These are phyloP conservation scores for Termitomyces sp. DNA, from an alignment of 768 basidiomycete genomes.

Conservation along the genomic window DNA sequence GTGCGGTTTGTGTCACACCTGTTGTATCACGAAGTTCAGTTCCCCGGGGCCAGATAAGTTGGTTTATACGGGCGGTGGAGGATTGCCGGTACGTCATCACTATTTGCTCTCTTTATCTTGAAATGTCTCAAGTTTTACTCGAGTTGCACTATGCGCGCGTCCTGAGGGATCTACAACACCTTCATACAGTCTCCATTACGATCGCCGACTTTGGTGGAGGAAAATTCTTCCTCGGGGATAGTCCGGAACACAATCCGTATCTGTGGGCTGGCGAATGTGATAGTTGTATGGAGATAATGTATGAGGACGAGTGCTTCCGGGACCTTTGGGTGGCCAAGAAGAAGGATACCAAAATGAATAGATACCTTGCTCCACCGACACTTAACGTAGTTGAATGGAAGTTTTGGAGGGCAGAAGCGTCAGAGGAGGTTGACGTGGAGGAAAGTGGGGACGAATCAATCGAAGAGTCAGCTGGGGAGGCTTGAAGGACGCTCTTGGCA, in stretches of 20 bases:
- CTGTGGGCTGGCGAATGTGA: constrained; percentile 35
- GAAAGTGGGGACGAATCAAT: constrained; percentile 11
- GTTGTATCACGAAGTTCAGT: constrained; percentile 20
- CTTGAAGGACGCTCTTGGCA: background rate
- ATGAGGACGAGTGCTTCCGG: constrained; percentile 25
- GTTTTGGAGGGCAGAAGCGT: constrained; percentile 17
- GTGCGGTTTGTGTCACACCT: constrained; percentile 32
- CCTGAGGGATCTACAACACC: constrained; percentile 16
- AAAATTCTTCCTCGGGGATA: constrained; percentile 12
- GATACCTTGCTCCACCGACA: constrained; percentile 22
- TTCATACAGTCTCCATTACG: constrained; percentile 25
- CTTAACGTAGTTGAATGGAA: constrained; percentile 25
- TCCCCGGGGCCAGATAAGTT: constrained; percentile 19
- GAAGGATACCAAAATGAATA: constrained; percentile 12
- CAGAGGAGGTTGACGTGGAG: constrained; percentile 12
- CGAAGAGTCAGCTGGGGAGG: background rate
- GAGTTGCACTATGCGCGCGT: constrained; percentile 29
- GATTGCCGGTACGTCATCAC: constrained; percentile 25
- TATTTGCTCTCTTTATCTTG: background rate
- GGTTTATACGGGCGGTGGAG: constrained; percentile 25
- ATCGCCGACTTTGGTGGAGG: constrained; percentile 22
- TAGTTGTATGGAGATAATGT: constrained; percentile 29
- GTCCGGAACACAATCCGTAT: constrained; percentile 13
- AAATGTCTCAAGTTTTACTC: background rate
- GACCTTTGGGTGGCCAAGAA: constrained; percentile 25